Conservation (phyloP, 1,284 basidiomycete genomes). For the Volvariella surrecta region DNA sequence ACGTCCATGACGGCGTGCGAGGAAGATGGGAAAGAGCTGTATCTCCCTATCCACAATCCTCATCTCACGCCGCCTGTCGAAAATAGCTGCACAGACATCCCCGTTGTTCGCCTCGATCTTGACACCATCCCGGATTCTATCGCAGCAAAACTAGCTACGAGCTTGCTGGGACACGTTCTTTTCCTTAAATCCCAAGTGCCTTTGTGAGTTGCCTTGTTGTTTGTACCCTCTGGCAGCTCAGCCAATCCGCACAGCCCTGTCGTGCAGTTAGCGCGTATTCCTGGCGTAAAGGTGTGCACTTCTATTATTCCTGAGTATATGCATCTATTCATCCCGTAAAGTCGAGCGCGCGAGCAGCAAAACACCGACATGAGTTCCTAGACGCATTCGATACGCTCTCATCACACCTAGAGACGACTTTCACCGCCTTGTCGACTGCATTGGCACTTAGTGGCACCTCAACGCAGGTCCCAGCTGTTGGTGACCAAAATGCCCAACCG, state of each 20-base stretch:
- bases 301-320: not conserved
- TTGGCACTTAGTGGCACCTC: constrained; percentile 26
- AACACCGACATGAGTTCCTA: constrained; percentile 51
- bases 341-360: constrained; percentile 38
- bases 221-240: not conserved
- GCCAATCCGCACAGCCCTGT: constrained; percentile 40
- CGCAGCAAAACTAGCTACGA: constrained; percentile 51
- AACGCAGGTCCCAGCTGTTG: not conserved
- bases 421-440: constrained; percentile 58
- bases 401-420: constrained; percentile 66
- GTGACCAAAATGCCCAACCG: not conserved
- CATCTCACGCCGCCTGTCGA: not conserved
- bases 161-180: constrained; percentile 55
- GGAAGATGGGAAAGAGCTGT: too few relatives aligned
- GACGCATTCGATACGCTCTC: constrained; percentile 59
- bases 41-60: too few relatives aligned
- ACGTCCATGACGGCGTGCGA: too few relatives aligned
- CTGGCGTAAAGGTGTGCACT: constrained; percentile 25
- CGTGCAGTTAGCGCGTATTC: constrained; percentile 47
- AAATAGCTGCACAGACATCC: constrained; percentile 12
- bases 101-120: constrained; percentile 38
- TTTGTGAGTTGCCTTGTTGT: constrained; percentile 41
- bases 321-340: not conserved
- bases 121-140: constrained; percentile 44
- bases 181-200: constrained; percentile 72